A percentile compares a stretch with the other conserved stretches of the same genome.
Conservation (phyloP, 768 basidiomycete species). For the Naematelia encephala region DNA sequence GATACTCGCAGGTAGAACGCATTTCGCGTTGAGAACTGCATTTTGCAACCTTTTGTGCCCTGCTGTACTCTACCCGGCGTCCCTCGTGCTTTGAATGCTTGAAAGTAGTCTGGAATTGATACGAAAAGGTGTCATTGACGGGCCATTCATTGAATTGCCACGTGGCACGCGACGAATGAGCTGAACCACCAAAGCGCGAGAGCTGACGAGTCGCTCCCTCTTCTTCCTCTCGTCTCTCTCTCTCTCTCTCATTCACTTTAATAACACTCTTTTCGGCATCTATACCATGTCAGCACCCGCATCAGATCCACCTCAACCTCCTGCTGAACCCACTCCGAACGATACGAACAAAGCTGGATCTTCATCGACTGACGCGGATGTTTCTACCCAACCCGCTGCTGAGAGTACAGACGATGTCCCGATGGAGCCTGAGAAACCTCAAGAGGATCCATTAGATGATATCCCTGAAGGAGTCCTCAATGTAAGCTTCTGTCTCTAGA, state of each 20-base stretch:
- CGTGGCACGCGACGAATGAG: constrained; percentile 8
- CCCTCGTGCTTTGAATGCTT: not conserved
- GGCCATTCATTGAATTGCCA: not conserved
- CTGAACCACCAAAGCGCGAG: not conserved
- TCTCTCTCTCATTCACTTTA: not conserved
- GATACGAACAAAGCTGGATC: constrained; percentile 8
- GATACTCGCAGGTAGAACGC: constrained; percentile 79
- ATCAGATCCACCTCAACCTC: constrained; percentile 28
- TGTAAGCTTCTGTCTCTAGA: constrained; percentile 51
- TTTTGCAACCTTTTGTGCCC: constrained; percentile 34
- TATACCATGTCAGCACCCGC: constrained; percentile 37
- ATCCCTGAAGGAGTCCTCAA: constrained; percentile 82
- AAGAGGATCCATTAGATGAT: constrained; percentile 76
- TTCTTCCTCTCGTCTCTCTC: not conserved
- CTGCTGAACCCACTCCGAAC: constrained; percentile 3
- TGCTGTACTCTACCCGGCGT: not conserved
- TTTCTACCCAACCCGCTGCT: not conserved
- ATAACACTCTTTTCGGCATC: not conserved
- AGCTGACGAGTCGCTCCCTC: constrained; percentile 1
- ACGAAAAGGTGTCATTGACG: too few species aligned
- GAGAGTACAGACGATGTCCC: constrained; percentile 31
- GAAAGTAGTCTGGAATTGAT: too few species aligned
- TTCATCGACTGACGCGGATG: not conserved
- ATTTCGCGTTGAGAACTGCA: constrained; percentile 71
- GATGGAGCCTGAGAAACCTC: constrained; percentile 39